Conservation (phyloP, 73 alveolate genomes). For the Blepharisma stoltei region DNA sequence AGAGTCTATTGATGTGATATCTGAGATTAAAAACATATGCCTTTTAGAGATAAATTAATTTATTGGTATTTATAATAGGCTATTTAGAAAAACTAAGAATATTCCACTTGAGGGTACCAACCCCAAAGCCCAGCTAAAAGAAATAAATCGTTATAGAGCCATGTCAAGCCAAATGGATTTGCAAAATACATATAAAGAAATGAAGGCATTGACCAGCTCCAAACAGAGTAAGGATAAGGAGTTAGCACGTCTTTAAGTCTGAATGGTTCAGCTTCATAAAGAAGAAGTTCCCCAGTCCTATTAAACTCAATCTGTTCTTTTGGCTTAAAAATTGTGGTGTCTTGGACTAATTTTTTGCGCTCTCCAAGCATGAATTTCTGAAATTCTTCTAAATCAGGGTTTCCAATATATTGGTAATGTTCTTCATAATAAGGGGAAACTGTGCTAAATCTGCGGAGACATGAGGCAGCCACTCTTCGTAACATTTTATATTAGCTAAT, state of each 20-base stretch:
- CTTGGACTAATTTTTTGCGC: conserved; percentile 43
- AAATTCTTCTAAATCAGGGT: conserved; percentile 17
- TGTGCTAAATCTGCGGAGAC: neutral
- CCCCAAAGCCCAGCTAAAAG: conserved; percentile 55
- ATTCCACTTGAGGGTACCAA: conserved; percentile 76
- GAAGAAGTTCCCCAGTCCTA: conserved; percentile 84
- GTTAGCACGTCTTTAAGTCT: conserved; percentile 60
- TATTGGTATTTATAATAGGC: too few species aligned
- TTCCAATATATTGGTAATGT: conserved; percentile 22
- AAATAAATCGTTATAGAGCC: conserved; percentile 58
- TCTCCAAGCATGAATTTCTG: conserved; percentile 17
- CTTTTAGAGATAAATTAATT: too few species aligned
- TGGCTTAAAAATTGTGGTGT: conserved; percentile 81
- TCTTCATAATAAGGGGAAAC: conserved; percentile 1
- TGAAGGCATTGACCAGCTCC: conserved; percentile 68
- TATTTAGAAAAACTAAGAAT: too few species aligned
- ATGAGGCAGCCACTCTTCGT: too few species aligned
- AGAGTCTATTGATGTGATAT: conserved; percentile 68
- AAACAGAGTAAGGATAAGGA: conserved; percentile 77
- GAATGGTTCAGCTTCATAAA: conserved; percentile 75
- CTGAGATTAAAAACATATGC: conserved; percentile 74
- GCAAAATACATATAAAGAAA: conserved; percentile 70
- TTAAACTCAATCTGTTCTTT: conserved; percentile 80
- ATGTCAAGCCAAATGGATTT: conserved; percentile 75
- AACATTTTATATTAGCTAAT: too few species aligned